Evolutionary conservation across 805 yeast species (phyloP), one percentile per base, ranked within the genome.

Genomic region (Hanseniaspora hatyaiensis): DNA sequence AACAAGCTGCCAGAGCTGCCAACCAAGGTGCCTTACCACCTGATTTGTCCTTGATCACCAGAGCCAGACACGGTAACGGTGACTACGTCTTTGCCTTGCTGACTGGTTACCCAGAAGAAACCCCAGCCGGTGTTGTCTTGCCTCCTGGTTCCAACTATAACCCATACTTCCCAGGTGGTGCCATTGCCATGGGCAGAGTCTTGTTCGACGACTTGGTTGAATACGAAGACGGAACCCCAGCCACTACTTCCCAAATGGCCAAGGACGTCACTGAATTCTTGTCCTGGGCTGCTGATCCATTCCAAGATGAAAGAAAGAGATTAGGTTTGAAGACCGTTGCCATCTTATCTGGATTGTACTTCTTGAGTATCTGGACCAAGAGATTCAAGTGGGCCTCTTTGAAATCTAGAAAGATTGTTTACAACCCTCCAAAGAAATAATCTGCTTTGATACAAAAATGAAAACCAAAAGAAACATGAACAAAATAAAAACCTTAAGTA

Each of bases 91-190:
- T 92, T 68, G 70, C 96, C 26, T 71, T 92, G 63, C 80, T 92
- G 68, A 92, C 97, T 53, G 98, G 98, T 64, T 92, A 92, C 74
- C 97, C 97, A 61, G 98, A 92, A 40, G 97, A 92, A 53, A 83
- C 95, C 52, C 98, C 98, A 57, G 97, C 96, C 28, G 98, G 98
- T 73, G 96, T 85, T 52, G 74, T 67, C 45, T 74, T 92, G 59
- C 94, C 97, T 51, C 82, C 85, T 53, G 98, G 98, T 55, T 68
- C 94, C 53, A 92, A 92, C 80, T 92, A 92, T 73, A 92, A 92
- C 77, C 98, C 98, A 63, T 92, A 92, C 76, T 92, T 92, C 95
- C 97, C 98, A 66, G 97, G 97, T 71, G 97, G 98, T 56, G 76
- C 96, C 36, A 89, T 92, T 73, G 98, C 96, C 59, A 92, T 92